Conservation (phyloP, 768 basidiomycete genomes). For the Fibroporia radiculosa region DNA sequence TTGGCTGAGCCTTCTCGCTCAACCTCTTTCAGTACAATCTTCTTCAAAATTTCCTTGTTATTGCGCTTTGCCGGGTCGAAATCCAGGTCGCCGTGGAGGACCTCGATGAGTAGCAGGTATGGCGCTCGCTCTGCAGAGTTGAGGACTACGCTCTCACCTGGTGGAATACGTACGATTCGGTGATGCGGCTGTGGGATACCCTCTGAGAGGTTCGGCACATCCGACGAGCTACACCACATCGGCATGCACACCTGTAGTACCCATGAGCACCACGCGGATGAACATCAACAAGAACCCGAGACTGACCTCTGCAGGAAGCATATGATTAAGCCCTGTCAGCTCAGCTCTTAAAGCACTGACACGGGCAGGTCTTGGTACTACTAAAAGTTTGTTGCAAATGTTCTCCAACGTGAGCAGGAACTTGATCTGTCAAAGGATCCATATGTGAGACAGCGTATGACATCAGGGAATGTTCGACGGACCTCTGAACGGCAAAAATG, state of each 20-base stretch:
- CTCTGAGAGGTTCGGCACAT: conserved; percentile 33
- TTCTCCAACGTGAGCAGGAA: conserved; percentile 86
- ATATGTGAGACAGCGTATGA: conserved; percentile 2
- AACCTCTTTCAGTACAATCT: conserved; percentile 60
- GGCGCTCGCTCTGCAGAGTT: conserved; percentile 97
- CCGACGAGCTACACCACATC: conserved; percentile 78
- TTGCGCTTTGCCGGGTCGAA: conserved; percentile 79
- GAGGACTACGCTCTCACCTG: conserved; percentile 94
- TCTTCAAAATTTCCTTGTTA: conserved; percentile 82
- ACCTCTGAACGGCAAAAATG: conserved; percentile 89
- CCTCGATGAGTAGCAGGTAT: conserved; percentile 87
- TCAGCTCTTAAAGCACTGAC: conserved; percentile 96
- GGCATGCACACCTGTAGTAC: conserved; percentile 70
- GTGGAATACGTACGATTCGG: conserved; percentile 93
- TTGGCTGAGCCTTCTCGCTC: conserved; percentile 50
- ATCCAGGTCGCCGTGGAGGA: conserved; percentile 83
- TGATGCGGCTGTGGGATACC: conserved; percentile 67
- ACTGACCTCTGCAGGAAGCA: conserved; percentile 86
- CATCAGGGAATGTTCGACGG: conserved; percentile 14
- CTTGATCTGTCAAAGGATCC: conserved; percentile 49
- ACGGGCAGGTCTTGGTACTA: conserved; percentile 89
- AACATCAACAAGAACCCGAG: background rate
- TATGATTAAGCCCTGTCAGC: conserved; percentile 90
- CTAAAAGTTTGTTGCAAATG: conserved; percentile 85
- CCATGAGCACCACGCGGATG: conserved; percentile 2